A percentile compares a stretch with the other conserved stretches of the same genome.
These are phyloP conservation scores for Hypoxylon sp. DNA, from an alignment of 2,329 filamentous ascomycete species.

Conservation along the genomic window DNA sequence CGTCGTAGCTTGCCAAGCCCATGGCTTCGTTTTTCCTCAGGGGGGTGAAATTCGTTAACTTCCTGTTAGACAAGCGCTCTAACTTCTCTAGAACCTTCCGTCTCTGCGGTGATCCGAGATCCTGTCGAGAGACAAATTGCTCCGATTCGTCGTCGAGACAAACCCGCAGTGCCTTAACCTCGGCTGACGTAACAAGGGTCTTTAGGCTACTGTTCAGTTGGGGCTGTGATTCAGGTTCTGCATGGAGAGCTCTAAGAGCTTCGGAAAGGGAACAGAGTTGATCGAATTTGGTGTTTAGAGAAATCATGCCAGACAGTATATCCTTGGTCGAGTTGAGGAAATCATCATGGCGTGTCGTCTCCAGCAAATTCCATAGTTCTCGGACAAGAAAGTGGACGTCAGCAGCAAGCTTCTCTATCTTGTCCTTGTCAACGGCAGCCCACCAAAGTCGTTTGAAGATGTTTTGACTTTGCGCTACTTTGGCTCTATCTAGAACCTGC, in stretches of 20 bases:
- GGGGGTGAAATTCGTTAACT: slow-evolving; percentile 2
- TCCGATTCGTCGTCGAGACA: slow-evolving; percentile 11
- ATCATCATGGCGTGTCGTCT: slow-evolving; percentile 5
- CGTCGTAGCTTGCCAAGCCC: slow-evolving; percentile 5
- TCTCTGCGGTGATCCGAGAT: not conserved
- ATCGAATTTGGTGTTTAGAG: slow-evolving; percentile 11
- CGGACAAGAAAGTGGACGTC: slow-evolving; percentile 6
- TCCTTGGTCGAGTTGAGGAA: slow-evolving; percentile 12
- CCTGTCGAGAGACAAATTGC: not conserved
- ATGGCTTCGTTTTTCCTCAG: slow-evolving; percentile 5
- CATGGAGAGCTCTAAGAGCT: not conserved
- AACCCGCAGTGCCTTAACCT: slow-evolving; percentile 7
- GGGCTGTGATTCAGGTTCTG: not conserved
- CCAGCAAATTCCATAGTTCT: slow-evolving; percentile 10
- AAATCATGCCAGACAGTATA: slow-evolving; percentile 6
- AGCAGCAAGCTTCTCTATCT: slow-evolving; percentile 9
- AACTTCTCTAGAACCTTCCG: slow-evolving; percentile 4
- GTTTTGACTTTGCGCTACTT: not conserved
- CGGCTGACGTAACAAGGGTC: not conserved
- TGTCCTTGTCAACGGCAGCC: slow-evolving; percentile 13
- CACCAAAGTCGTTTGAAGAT: slow-evolving; percentile 13
- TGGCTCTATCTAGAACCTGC: slow-evolving; percentile 3
- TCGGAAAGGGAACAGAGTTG: slow-evolving; percentile 10
- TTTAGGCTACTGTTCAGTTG: not conserved
- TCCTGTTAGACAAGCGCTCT: slow-evolving; percentile 2